Evolutionary conservation across 2,329 filamentous ascomycete genomes (phyloP).

Genomic region (Ophiocordyceps robertsii): DNA sequence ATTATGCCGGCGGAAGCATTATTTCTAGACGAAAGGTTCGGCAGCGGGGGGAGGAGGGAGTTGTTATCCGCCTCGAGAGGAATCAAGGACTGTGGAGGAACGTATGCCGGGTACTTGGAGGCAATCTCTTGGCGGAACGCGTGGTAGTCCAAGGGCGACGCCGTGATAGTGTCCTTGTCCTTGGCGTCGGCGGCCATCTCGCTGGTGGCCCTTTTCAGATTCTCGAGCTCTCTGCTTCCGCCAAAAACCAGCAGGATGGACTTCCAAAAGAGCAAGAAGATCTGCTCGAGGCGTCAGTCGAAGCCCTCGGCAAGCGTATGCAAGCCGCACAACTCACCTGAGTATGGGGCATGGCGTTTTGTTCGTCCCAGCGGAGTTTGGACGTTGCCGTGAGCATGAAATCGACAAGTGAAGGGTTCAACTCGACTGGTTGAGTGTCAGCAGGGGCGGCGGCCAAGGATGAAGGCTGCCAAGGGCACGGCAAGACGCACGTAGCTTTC

Average conservation of each 20-base stretch:
- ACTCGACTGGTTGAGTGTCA: conserved; percentile 24
- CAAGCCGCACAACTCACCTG: conserved; percentile 29
- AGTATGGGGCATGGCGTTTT: conserved; percentile 45
- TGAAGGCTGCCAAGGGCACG: neutral
- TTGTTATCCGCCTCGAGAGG: conserved; percentile 84
- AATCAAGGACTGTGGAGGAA: conserved; percentile 71
- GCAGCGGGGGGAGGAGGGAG: conserved; percentile 74
- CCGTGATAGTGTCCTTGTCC: conserved; percentile 70
- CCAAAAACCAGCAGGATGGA: conserved; percentile 77
- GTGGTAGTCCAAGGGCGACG: conserved; percentile 91
- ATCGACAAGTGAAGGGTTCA: conserved; percentile 56
- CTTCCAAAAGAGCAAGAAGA: conserved; percentile 86
- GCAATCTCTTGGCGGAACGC: conserved; percentile 92
- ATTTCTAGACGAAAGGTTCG: conserved; percentile 54
- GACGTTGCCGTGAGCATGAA: conserved; percentile 58
- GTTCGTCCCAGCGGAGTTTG: conserved; percentile 61
- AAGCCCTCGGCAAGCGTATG: neutral
- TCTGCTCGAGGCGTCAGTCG: conserved; percentile 22
- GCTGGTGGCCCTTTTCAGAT: conserved; percentile 58
- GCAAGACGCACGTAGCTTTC: conserved; percentile 34
- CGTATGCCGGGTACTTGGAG: conserved; percentile 94
- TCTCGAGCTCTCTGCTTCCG: conserved; percentile 57
- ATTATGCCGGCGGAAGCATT: conserved; percentile 50
- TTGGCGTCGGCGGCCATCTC: conserved; percentile 46
- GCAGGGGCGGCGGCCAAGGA: neutral